Evolutionary conservation across 2,329 filamentous ascomycete species (phyloP), one percentile per base, ranked within the genome.

Genomic region (Apiospora phragmitis): DNA sequence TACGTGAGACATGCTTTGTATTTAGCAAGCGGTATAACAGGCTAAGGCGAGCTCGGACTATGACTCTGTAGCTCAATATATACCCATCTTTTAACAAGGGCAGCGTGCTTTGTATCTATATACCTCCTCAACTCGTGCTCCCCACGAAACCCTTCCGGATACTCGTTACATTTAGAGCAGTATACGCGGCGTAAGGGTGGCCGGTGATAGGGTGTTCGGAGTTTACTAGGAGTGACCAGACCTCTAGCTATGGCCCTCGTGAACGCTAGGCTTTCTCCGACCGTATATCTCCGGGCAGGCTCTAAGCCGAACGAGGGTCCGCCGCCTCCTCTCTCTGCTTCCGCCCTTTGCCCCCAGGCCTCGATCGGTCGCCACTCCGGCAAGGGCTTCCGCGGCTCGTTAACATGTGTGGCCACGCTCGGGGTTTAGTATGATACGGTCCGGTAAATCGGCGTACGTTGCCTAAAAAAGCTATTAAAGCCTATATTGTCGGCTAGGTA

Each of bases 141-240:
- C 71, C 95, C 95, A 65, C 95, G 92, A 80, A 97, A 98, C 5
- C 95, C 94, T 72, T 94, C 91, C 3, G 93, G 93, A 72, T 95
- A 91, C 76, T 94, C 93, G 74, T 91, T 90, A 83, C 95, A 98
- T 75, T 92, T 89, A n/a, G 86, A 84, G 80, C 95, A 98, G 78
- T 90, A 91, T 67, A 94, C 91, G 74, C 94, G 93, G 32, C 90
- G 88, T 68, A 94, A 87, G 29, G 90, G 88, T 32, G 85, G 84
- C 38, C 86, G 82, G 71, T 87, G 86, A 71, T 87, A 88, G 0
- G 85, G 80, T 1, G 84, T 80, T 59, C 83, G 80, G 38, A 82
- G 77, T 72, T 83, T 82, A 4, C 80, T 77, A 7, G 86, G 84
- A 9, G 85, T 85, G 32, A 81, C 83, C 35, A 83, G 78, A 0